phyloP scores from a whole-genome alignment of 768 basidiomycete species.

The Hygrocybe punicea region DNA sequence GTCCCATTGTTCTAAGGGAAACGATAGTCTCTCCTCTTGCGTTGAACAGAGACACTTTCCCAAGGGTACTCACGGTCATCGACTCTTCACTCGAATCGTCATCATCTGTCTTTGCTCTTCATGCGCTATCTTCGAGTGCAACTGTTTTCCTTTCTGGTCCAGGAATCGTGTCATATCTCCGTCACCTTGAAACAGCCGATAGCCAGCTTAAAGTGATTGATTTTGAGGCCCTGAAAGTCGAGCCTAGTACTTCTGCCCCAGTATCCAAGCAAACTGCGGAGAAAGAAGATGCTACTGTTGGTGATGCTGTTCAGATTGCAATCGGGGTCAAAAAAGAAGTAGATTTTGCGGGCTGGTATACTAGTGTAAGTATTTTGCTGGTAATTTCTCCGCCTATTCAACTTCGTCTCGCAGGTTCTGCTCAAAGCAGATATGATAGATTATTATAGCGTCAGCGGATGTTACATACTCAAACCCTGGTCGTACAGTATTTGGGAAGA shows the following conservation, averaged over 20 bases:
- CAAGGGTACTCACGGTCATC: conserved; percentile 70
- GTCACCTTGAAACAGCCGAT: conserved; percentile 63
- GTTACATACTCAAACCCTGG: conserved; percentile 98
- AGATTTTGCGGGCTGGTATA: conserved; percentile 93
- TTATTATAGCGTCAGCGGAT: conserved; percentile 97
- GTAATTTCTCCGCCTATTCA: neutral
- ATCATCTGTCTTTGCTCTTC: conserved; percentile 67
- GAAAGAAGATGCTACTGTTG: conserved; percentile 76
- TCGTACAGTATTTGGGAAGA: conserved; percentile 96
- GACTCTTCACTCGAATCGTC: conserved; percentile 76
- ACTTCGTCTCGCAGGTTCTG: conserved; percentile 60
- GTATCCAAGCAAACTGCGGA: conserved; percentile 44
- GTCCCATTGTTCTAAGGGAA: conserved; percentile 7
- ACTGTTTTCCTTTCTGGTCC: conserved; percentile 78
- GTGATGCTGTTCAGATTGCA: conserved; percentile 87
- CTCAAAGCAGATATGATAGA: conserved; percentile 99
- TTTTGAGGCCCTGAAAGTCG: conserved; percentile 56
- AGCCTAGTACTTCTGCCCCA: conserved; percentile 35
- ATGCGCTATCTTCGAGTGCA: conserved; percentile 62
- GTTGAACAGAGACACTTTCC: conserved; percentile 59
- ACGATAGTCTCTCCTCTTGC: conserved; percentile 75
- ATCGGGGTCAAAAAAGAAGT: conserved; percentile 95
- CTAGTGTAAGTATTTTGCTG: conserved; percentile 56
- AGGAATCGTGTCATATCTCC: conserved; percentile 71
- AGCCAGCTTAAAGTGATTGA: conserved; percentile 71